Base-by-base conservation (phyloP, 1,284 basidiomycete genomes). In the Melampsora occidentalis region DNA sequence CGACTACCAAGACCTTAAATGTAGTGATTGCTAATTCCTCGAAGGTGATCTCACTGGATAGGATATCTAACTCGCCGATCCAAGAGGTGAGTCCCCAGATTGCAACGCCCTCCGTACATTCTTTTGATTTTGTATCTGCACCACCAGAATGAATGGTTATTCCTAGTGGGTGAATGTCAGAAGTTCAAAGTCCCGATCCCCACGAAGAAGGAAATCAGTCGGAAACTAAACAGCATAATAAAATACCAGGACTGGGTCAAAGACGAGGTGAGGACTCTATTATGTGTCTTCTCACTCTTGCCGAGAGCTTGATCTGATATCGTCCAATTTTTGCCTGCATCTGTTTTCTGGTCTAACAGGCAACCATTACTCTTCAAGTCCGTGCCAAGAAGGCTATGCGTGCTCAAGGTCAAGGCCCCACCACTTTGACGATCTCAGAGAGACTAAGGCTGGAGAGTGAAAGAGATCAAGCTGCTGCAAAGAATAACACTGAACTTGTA, bases 201-300 rank as follows among this genome's bases (percentile, higher is more conserved):
- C 9, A 57, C 49, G 22, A 75, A 75, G 35, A 75, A 75, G 39
- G 71, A 75, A 53, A 48, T 75, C 20, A 49, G 62, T 46, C 63
- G 64, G 35, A 75, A 75, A 67, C 35, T 75, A 14, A 75, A 67
- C 39, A 39, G 42, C 22, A 57, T 75, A 20, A 63, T 57, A 18
- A 75, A 75, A 35, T 67, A 75, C 20, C 71, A 48, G 25, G 71
- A 75, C 53, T 75, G 71, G 71, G 71, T 75, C 10, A 75, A 75
- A 61, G 71, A 75, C 22, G 71, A 75, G 64, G 71, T 75, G 33
- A 64, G 4, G 20, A 33, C n/a, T 64, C 33, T 14, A 25, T 39
- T 7, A 33, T 28, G 5, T 16, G 18, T n/a, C 20, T 35, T 42
- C 42, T 10, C 42, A 42, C 22, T 10, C 28, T 2, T 64, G 4